Evolutionary conservation across 352 stramenopile species (phyloP).

Genomic region (Plasmopara viticola): DNA sequence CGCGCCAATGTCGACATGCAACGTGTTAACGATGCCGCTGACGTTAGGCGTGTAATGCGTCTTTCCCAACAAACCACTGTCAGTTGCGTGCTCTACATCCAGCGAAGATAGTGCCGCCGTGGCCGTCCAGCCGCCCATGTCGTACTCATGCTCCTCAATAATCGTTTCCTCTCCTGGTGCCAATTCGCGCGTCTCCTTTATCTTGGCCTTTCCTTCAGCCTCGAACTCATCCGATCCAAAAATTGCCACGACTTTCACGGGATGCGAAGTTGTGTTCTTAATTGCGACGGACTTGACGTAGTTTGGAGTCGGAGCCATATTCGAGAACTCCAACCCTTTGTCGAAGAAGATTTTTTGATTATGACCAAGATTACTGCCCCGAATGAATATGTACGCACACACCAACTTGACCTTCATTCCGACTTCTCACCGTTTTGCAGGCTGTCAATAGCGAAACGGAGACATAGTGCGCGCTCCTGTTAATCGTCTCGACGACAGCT

Average conservation of each 20-base stretch:
- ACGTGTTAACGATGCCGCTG: conserved; percentile 43
- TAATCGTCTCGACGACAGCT: not conserved
- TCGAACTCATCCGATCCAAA: conserved; percentile 73
- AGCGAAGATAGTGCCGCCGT: conserved; percentile 53
- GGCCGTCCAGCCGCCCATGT: conserved; percentile 75
- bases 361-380: too few species aligned
- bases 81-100: conserved; percentile 37
- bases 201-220: conserved; percentile 58
- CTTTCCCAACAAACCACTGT: conserved; percentile 23
- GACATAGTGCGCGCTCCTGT: not conserved
- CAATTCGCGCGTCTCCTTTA: conserved; percentile 47
- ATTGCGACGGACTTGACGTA: conserved; percentile 72
- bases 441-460: not conserved
- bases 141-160: conserved; percentile 61
- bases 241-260: conserved; percentile 46
- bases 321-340: not conserved
- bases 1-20: conserved; percentile 55
- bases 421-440: conserved; percentile 6
- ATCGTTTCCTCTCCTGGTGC: conserved; percentile 28
- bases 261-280: conserved; percentile 57
- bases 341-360: not conserved
- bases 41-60: conserved; percentile 52
- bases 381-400: conserved; percentile 13
- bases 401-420: conserved; percentile 13
- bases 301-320: conserved; percentile 44